phyloP scores from a whole-genome alignment of 306 rosid species.

The Aeschynomene evenia region DNA sequence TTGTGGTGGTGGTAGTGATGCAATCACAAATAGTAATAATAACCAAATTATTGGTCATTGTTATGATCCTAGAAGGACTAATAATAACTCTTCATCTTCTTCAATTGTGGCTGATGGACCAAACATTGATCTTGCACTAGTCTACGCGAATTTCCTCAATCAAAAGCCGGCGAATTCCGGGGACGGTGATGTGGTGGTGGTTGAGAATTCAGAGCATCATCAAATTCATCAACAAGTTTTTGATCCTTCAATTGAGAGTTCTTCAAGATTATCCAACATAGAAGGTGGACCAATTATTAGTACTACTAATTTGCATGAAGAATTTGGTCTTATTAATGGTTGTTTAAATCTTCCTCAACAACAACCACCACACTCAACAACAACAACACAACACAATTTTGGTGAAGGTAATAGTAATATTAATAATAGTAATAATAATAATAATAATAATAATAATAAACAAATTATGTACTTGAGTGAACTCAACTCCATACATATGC shows the following conservation, averaged over 20 bases:
- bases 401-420: constrained; percentile 5
- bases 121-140: constrained; percentile 72
- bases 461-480: constrained; percentile 40
- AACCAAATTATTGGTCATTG: background rate
- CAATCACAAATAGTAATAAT: background rate
- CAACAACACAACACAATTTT: constrained; percentile 24
- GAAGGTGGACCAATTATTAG: constrained; percentile 27
- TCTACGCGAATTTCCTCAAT: constrained; percentile 71
- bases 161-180: constrained; percentile 50
- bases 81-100: constrained; percentile 42
- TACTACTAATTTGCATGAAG: constrained; percentile 34
- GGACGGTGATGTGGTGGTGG: background rate
- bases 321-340: constrained; percentile 35
- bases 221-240: constrained; percentile 32
- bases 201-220: constrained; percentile 31
- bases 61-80: constrained; percentile 31
- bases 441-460: too few species aligned
- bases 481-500: constrained; percentile 37
- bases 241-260: constrained; percentile 37
- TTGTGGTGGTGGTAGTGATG: background rate
- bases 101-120: constrained; percentile 46
- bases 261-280: constrained; percentile 33
- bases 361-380: too few species aligned
- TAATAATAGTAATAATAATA: too few species aligned
- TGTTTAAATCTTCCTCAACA: constrained; percentile 35